Conservation (phyloP, 768 basidiomycete genomes). For the Amanita pallidorosea region DNA sequence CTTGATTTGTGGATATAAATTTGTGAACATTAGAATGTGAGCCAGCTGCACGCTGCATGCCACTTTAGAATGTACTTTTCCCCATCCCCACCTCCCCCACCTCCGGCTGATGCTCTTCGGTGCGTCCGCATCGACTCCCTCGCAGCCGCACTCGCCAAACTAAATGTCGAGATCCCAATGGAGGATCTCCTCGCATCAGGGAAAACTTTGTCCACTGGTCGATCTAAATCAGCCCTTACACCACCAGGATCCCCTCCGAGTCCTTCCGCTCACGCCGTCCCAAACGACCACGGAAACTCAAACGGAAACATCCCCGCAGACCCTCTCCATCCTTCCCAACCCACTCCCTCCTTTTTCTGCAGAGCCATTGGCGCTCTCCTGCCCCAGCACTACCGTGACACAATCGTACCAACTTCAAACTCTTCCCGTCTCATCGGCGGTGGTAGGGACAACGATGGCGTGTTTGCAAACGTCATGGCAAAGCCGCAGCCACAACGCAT, state of each 20-base stretch:
- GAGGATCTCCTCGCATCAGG: too few relatives aligned
- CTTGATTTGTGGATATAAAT: too few relatives aligned
- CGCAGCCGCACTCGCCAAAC: too few relatives aligned
- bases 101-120: too few relatives aligned
- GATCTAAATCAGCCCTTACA: too few relatives aligned
- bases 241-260: conserved; percentile 73
- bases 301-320: conserved; percentile 53
- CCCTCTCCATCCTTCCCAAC: conserved; percentile 25
- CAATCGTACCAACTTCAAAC: conserved; percentile 33
- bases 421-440: conserved; percentile 39
- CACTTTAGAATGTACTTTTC: too few relatives aligned
- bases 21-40: too few relatives aligned
- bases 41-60: too few relatives aligned
- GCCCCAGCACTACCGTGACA: conserved; percentile 61
- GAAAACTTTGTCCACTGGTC: too few relatives aligned
- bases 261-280: conserved; percentile 43
- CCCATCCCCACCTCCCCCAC: too few relatives aligned
- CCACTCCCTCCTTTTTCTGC: conserved; percentile 43
- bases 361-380: conserved; percentile 49
- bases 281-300: conserved; percentile 63
- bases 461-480: conserved; percentile 90
- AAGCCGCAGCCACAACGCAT: conserved; percentile 54
- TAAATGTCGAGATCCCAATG: too few relatives aligned
- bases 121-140: too few relatives aligned
- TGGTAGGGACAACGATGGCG: conserved; percentile 81